Percentiles rank a stretch among this genome's conserved stretches.
phyloP scores from a whole-genome alignment of 2,329 filamentous ascomycete genomes.

The Ascochyta viciae-villosae region DNA sequence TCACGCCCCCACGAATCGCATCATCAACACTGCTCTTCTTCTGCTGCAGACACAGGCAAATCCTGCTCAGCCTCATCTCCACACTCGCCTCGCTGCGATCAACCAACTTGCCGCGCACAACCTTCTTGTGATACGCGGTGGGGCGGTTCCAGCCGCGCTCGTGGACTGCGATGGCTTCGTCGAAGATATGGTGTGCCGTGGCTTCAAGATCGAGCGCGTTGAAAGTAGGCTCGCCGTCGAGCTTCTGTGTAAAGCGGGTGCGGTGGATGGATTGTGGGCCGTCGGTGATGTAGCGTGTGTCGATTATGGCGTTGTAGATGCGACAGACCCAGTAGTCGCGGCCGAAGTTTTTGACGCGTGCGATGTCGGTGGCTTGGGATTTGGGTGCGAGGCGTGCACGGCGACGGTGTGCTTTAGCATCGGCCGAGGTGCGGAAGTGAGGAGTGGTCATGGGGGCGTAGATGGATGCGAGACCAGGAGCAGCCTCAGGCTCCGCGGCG shows the following conservation, averaged over 20 bases:
- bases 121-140: constrained; percentile 32
- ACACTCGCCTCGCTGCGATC: constrained; percentile 26
- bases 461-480: constrained; percentile 1
- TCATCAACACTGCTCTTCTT: constrained; percentile 40
- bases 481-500: neutral
- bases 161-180: constrained; percentile 33
- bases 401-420: constrained; percentile 28
- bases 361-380: constrained; percentile 22
- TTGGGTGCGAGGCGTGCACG: constrained; percentile 22
- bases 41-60: constrained; percentile 29
- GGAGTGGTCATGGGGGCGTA: constrained; percentile 24
- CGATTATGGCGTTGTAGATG: constrained; percentile 41
- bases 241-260: constrained; percentile 23
- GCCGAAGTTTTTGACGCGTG: constrained; percentile 30
- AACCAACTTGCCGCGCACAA: constrained; percentile 30
- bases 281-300: constrained; percentile 29
- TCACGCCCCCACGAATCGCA: constrained; percentile 33
- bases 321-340: constrained; percentile 42
- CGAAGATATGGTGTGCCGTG: constrained; percentile 40
- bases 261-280: constrained; percentile 21
- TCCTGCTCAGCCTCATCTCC: constrained; percentile 28
- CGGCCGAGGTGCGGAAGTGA: constrained; percentile 27
- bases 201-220: constrained; percentile 35
- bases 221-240: constrained; percentile 1
- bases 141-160: constrained; percentile 32